Base-by-base conservation (phyloP, 331 rosid species). In the Malus hybrid region DNA sequence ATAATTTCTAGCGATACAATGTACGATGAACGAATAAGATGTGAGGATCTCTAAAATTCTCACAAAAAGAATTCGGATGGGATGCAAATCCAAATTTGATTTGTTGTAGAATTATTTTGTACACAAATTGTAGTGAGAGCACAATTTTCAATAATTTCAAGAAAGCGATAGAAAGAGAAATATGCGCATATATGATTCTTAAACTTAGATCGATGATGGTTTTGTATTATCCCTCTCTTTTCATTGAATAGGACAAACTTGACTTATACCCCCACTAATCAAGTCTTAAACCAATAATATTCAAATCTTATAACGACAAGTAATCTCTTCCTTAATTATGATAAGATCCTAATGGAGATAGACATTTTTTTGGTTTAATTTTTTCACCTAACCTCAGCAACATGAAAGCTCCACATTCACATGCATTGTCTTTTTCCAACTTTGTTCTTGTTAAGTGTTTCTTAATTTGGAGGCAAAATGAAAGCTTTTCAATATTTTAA, bases 391-490 rank as follows among this genome's bases (percentile, higher is more conserved):
- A 83, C 75, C 82, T 71, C 50, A 71, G 82, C 81, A 72, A 74
- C 71, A 72, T 82, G 85, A 85, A 73, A 78, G 86, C 76, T 85
- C 75, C 84, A 81, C 74, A 69, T 82, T 78, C 69, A 58, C 68
- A 60, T 76, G 76, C 68, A 76, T 8, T 6, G 3, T 74, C 79
- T 29, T 60, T 36, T 80, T 77, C 75, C 28, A 30, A 42, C 72
- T 76, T 72, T 39, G 71, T 73, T 22, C 24, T 50, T 36, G 5
- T 29, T 71, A 61, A 72, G 80, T 66, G 84, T 84, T 80, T 57
- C 91, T 88, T 86, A 57, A 84, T 76, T 81, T 75, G 80, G 87
- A 85, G 87, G 93, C 90, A 86, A 87, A 80, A 84, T 75, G 57
- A 80, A 80, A 74, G 82, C 78, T 56, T 30, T 19, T 28, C 36